These are phyloP conservation scores for Allantophomopsis cytisporea DNA, from an alignment of 2,329 filamentous ascomycete species.

Conservation along the genomic window DNA sequence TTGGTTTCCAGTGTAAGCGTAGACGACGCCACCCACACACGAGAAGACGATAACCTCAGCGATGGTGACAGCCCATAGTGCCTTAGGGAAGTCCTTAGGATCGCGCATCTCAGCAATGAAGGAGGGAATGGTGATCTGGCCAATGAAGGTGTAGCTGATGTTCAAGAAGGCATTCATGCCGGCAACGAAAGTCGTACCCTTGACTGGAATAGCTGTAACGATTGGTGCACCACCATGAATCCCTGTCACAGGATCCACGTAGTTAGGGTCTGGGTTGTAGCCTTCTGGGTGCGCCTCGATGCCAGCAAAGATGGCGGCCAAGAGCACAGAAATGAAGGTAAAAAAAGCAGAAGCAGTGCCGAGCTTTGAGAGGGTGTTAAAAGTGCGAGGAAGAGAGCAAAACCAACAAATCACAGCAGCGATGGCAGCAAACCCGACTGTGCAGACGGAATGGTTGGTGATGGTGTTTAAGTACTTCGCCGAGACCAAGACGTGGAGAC, in stretches of 20 bases:
- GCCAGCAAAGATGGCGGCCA: slow-evolving; percentile 72
- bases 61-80: slow-evolving; percentile 81
- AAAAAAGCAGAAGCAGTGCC: slow-evolving; percentile 72
- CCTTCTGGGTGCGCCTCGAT: slow-evolving; percentile 61
- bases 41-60: slow-evolving; percentile 79
- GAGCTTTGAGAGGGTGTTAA: slow-evolving; percentile 64
- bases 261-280: slow-evolving; percentile 37
- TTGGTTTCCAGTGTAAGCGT: slow-evolving; percentile 78
- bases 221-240: slow-evolving; percentile 41
- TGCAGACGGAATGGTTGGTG: slow-evolving; percentile 58
- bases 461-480: slow-evolving; percentile 88
- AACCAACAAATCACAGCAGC: slow-evolving; percentile 64
- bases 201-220: slow-evolving; percentile 52
- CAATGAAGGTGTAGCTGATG: slow-evolving; percentile 93
- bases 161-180: slow-evolving; percentile 87
- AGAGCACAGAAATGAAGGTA: slow-evolving; percentile 77
- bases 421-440: slow-evolving; percentile 66
- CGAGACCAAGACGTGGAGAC: slow-evolving; percentile 70
- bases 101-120: slow-evolving; percentile 92
- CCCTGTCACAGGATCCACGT: slow-evolving; percentile 14
- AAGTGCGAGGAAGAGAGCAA: slow-evolving; percentile 75
- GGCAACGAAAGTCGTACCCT: slow-evolving; percentile 63
- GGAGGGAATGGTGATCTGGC: slow-evolving; percentile 83
- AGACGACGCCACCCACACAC: slow-evolving; percentile 67
- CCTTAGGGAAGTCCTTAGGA: slow-evolving; percentile 78